Base-by-base conservation (phyloP, 805 yeast genomes). In the Ogataea polymorpha region DNA sequence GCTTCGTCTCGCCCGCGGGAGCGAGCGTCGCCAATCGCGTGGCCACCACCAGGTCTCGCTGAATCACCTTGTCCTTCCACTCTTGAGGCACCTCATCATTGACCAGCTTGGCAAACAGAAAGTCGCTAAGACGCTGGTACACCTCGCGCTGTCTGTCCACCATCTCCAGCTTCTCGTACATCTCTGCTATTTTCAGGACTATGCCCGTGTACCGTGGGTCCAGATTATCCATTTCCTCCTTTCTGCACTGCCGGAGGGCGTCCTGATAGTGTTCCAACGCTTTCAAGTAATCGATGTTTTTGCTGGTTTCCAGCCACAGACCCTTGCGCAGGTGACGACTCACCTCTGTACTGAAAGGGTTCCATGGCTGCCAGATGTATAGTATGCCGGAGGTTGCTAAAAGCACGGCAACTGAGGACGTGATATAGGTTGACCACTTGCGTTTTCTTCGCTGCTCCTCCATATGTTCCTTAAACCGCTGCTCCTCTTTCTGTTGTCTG, bases 201-300 rank as follows among this genome's bases (percentile, higher is more conserved):
- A 91, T 77, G 0, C 97, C 96, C 0, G 97, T 90, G 60, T 86
- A 90, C 55, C 86, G 91, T 55, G 87, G 93, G 42, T 79, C 70
- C 23, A 84, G 52, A 9, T 73, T 74, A 46, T 77, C 75, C 65
- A 87, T 59, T 0, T 70, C 71, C 33, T 78, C 63, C 20, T 71
- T 66, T 26, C 79, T 73, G 28, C 88, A 82, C 46, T 76, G 72
- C 21, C 77, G 70, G 20, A 89, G 64, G 0, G 96, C 96, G 48
- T 82, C 82, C 32, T 86, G 72, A 62, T 90, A 91, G 51, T 74
- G 70, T 43, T 75, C 73, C 44, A 88, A 66, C 0, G 97, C 96
- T 45, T 77, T 67, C 39, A 74, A 69, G 62, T 75, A 83, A 57
- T 86, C 67, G 15, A 76, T 74, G 12, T 77, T 82, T 42, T 79